phyloP scores from a whole-genome alignment of 192 early-diverging fungal genomes.

The Podochytrium sp. region DNA sequence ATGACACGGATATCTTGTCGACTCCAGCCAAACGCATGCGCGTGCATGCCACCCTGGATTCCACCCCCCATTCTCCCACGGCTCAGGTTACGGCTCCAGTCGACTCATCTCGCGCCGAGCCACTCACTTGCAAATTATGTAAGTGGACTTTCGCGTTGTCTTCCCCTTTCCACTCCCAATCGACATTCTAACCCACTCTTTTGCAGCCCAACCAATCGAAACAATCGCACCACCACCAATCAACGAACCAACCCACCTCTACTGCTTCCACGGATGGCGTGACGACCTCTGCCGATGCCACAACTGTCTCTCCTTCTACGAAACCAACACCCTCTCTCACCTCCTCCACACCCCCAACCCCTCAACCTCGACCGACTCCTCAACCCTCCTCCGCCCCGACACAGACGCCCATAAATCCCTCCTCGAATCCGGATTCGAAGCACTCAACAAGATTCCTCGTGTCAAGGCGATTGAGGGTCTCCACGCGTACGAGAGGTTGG shows the following conservation, averaged over 20 bases:
- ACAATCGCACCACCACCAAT: background rate
- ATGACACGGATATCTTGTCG: background rate
- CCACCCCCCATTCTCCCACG: background rate
- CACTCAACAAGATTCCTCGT: slow-evolving; percentile 72
- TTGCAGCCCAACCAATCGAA: background rate
- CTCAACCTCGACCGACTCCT: background rate
- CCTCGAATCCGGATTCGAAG: slow-evolving; percentile 78
- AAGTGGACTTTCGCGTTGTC: background rate
- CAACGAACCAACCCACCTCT: slow-evolving; percentile 51
- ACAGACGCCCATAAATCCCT: slow-evolving; percentile 67
- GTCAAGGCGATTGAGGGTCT: slow-evolving; percentile 76
- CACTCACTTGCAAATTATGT: slow-evolving; percentile 8
- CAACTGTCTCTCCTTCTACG: slow-evolving; percentile 48
- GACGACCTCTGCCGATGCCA: slow-evolving; percentile 71
- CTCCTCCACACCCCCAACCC: background rate
- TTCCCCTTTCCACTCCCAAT: background rate
- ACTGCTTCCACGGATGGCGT: slow-evolving; percentile 76
- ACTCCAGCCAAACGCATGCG: background rate
- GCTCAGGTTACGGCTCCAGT: background rate
- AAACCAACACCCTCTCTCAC: slow-evolving; percentile 55
- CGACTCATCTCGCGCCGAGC: too few species aligned
- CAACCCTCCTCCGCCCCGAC: slow-evolving; percentile 52
- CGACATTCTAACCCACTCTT: background rate
- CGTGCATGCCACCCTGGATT: background rate
- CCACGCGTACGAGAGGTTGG: slow-evolving; percentile 73